These are phyloP conservation scores for Fusarium oxysporum DNA, from an alignment of 2,329 filamentous ascomycete genomes.

Conservation along the genomic window DNA sequence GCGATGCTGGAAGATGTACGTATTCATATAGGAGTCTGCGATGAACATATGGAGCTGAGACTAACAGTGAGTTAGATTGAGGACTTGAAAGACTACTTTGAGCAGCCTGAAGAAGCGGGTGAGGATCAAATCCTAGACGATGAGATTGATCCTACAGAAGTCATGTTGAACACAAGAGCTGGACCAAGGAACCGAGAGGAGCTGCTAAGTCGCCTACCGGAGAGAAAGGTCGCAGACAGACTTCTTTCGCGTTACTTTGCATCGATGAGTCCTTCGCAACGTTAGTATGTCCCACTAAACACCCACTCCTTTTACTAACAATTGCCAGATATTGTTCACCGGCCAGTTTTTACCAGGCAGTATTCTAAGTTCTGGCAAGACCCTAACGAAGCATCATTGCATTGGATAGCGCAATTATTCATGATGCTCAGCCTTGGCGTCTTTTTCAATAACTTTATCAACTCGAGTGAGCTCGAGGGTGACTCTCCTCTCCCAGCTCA, in stretches of 20 bases:
- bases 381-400: slow-evolving; percentile 52
- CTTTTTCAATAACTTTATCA: slow-evolving; percentile 58
- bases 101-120: slow-evolving; percentile 56
- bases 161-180: slow-evolving; percentile 57
- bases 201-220: slow-evolving; percentile 61
- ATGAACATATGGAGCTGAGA: background rate
- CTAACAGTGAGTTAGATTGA: slow-evolving; percentile 60
- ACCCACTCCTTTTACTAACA: slow-evolving; percentile 6
- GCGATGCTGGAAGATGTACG: slow-evolving; percentile 70
- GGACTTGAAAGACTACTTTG: slow-evolving; percentile 69
- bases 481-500: slow-evolving; percentile 55
- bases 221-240: slow-evolving; percentile 59
- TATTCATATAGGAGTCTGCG: background rate
- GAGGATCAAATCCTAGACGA: slow-evolving; percentile 49
- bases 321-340: slow-evolving; percentile 62
- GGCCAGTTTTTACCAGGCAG: slow-evolving; percentile 62
- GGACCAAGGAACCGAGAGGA: slow-evolving; percentile 57
- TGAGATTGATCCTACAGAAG: slow-evolving; percentile 55
- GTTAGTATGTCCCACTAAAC: slow-evolving; percentile 49
- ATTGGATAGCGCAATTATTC: slow-evolving; percentile 65
- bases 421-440: slow-evolving; percentile 59
- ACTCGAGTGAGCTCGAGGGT: slow-evolving; percentile 57
- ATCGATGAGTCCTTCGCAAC: slow-evolving; percentile 63
- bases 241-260: slow-evolving; percentile 66
- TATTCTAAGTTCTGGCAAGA: slow-evolving; percentile 64